Percentiles rank a stretch among this genome's conserved stretches.
These are phyloP conservation scores for Testicularia cyperi DNA, from an alignment of 1,284 basidiomycete species.

Conservation along the genomic window DNA sequence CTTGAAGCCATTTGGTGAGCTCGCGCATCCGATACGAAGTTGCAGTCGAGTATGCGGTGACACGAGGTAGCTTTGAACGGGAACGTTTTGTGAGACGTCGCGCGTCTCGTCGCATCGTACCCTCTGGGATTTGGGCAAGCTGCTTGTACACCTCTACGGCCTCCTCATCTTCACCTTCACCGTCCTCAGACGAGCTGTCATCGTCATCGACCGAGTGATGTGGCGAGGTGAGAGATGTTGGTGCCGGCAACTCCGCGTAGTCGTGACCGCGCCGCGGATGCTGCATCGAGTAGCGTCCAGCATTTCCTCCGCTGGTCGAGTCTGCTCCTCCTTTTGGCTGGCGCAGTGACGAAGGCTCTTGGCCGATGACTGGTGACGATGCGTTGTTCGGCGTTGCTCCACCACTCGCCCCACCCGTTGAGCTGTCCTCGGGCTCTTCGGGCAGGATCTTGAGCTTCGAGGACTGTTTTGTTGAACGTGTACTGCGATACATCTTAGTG, in stretches of 20 bases:
- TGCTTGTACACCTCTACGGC: constrained; percentile 44
- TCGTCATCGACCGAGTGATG: constrained; percentile 29
- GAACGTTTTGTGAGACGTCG: constrained; percentile 86
- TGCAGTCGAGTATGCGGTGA: constrained; percentile 92
- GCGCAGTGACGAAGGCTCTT: neutral
- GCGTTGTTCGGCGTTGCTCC: constrained; percentile 19
- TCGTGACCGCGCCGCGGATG: neutral
- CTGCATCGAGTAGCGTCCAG: too few relatives aligned
- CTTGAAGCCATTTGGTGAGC: constrained; percentile 82
- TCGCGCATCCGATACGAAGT: constrained; percentile 87
- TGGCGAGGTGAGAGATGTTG: constrained; percentile 7
- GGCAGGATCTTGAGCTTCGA: constrained; percentile 90
- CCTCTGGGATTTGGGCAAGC: constrained; percentile 73
- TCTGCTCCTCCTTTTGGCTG: neutral
- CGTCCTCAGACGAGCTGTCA: constrained; percentile 34
- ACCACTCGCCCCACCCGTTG: constrained; percentile 15
- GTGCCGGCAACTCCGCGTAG: constrained; percentile 11
- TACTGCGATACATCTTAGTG: constrained; percentile 36
- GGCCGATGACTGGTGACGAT: constrained; percentile 17
- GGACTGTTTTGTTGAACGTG: constrained; percentile 74
- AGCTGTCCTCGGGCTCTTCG: constrained; percentile 74
- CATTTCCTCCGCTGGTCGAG: too few relatives aligned
- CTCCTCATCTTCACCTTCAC: constrained; percentile 46
- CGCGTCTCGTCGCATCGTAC: constrained; percentile 87
- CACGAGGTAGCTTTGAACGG: constrained; percentile 86